Base-by-base conservation (phyloP, 495 filamentous ascomycete species). In the Hyaloscypha bicolor region DNA sequence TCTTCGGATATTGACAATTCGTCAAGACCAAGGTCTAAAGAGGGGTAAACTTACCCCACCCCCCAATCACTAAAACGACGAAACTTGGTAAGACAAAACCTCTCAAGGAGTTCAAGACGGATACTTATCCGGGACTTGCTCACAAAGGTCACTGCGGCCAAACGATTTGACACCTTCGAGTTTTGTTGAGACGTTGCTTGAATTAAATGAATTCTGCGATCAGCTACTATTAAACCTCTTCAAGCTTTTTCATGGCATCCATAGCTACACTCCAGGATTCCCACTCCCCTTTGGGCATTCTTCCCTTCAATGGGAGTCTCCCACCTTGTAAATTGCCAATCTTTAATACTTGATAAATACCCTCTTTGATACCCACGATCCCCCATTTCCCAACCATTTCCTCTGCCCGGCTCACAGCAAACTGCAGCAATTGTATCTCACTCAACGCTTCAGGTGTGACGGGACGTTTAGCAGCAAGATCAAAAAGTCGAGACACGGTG, bases 331-430 rank as follows among this genome's bases (percentile, higher is more conserved):
- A 66, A 52, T 74, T 72, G 0, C 79, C 79, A 66, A 81, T 77
- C 4, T 76, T 74, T 60, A 78, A 69, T 22, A 79, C 65, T 58
- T 78, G 69, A 21, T 71, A 73, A 11, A 76, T 65, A 0, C 77
- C 80, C 69, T 82, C 80, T 67, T 82, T 82, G 55, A 82, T 77
- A 9, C 80, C 80, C 3, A 81, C 74, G 11, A 74, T 74, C 2
- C 80, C 75, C 67, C 71, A 77, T 42, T 53, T 72, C 4, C 73
- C 80, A 57, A 82, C 70, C 56, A 82, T 66, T 67, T 77, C 76
- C 67, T 83, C 80, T 14, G 76, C 80, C 25, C 73, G 64, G n/a
- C 72, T 77, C 9, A 82, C 76, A 53, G 62, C 39, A 55, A 74
- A 80, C 69, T 83, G 80, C 55, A 81, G 42, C 22, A 37, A 45